These are phyloP conservation scores for Scheffersomyces segobiensis DNA, from an alignment of 1,139 yeast genomes.

Conservation along the genomic window DNA sequence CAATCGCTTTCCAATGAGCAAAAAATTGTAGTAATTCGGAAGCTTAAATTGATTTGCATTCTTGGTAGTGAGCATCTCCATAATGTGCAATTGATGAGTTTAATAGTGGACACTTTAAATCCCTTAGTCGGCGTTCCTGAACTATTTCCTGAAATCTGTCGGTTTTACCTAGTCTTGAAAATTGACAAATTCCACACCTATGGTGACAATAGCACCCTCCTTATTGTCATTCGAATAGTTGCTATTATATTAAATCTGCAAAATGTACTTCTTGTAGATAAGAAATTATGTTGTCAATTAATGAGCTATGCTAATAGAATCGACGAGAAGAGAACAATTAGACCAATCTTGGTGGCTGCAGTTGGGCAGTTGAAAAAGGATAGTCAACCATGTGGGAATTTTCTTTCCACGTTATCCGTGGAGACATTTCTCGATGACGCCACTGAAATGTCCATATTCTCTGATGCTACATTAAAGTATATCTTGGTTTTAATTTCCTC, in stretches of 20 bases:
- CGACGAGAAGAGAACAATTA: constrained; percentile 5
- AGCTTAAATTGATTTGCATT: constrained; percentile 37
- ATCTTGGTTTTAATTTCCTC: constrained; percentile 18
- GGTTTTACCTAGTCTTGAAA: constrained; percentile 12
- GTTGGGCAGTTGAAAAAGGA: constrained; percentile 10
- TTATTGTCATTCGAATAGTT: constrained; percentile 9
- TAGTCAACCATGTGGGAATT: background rate
- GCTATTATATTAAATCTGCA: background rate
- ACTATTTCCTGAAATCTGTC: constrained; percentile 24
- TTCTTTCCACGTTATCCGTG: background rate
- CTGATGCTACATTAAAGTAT: constrained; percentile 4
- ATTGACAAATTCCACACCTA: constrained; percentile 8
- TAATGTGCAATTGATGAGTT: constrained; percentile 16
- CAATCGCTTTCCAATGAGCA: constrained; percentile 21
- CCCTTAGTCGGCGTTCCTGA: constrained; percentile 15
- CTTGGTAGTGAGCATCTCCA: constrained; percentile 19
- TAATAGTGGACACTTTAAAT: constrained; percentile 22
- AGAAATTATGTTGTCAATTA: background rate
- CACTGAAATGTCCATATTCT: constrained; percentile 3
- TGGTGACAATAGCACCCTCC: background rate
- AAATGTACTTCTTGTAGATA: background rate
- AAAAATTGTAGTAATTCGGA: constrained; percentile 29
- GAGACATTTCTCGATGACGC: background rate
- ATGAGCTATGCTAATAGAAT: constrained; percentile 6
- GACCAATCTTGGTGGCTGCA: constrained; percentile 13